These are phyloP conservation scores for Skeletonema potamos DNA, from an alignment of 108 stramenopile species.

Conservation along the genomic window DNA sequence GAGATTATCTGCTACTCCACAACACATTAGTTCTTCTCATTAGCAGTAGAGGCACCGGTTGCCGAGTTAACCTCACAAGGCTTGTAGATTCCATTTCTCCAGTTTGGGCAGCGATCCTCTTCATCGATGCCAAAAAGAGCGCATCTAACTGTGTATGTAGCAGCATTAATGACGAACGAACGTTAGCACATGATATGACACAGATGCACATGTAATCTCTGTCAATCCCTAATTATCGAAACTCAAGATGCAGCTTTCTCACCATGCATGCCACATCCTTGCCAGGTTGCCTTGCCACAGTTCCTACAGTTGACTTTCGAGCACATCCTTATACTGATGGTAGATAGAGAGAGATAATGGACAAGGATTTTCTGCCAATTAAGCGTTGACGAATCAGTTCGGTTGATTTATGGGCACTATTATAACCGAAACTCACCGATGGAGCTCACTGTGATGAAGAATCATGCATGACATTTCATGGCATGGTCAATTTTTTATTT, in stretches of 20 bases:
- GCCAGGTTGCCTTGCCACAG: slow-evolving; percentile 9
- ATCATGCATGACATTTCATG: too few species aligned
- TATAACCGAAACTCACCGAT: too few species aligned
- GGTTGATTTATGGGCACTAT: too few species aligned
- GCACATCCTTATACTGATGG: not conserved
- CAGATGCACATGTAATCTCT: not conserved
- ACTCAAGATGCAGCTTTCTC: not conserved
- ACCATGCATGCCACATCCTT: slow-evolving; percentile 16
- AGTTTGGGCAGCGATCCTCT: slow-evolving; percentile 10
- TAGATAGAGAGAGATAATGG: too few species aligned
- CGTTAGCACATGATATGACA: not conserved
- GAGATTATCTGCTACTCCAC: too few species aligned
- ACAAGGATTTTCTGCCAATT: too few species aligned
- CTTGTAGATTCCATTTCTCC: slow-evolving; percentile 6
- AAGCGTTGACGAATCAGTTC: too few species aligned
- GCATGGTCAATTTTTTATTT: too few species aligned
- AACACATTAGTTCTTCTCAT: not conserved
- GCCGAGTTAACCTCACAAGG: slow-evolving; percentile 3
- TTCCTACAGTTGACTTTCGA: slow-evolving; percentile 4
- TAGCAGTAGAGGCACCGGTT: not conserved
- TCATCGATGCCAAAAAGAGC: slow-evolving; percentile 13
- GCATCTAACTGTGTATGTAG: not conserved
- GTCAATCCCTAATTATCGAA: not conserved
- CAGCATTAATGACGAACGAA: not conserved
- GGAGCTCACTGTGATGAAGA: too few species aligned